Evolutionary conservation across 1,139 yeast genomes (phyloP).

Genomic region (Taiozyma sp.): DNA sequence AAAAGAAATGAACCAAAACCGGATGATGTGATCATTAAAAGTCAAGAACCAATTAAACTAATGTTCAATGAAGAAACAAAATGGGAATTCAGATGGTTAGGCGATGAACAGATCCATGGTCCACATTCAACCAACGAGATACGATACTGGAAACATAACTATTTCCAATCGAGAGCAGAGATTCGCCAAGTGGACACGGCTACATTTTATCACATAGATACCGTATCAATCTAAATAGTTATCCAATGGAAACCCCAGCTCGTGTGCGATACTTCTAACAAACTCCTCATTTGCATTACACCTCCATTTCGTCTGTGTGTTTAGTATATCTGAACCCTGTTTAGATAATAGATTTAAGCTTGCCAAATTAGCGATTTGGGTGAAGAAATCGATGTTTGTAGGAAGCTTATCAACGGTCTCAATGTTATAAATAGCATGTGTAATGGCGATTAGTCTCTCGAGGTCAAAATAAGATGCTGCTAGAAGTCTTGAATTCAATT

Average conservation of each 20-base stretch:
- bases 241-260: constrained; percentile 48
- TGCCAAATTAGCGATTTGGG: constrained; percentile 56
- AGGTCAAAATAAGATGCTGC: constrained; percentile 61
- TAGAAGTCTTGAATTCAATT: constrained; percentile 47
- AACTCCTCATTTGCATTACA: constrained; percentile 52
- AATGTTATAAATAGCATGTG: constrained; percentile 46
- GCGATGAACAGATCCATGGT: constrained; percentile 46
- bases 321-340: constrained; percentile 42
- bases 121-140: constrained; percentile 54
- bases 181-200: constrained; percentile 34
- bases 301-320: constrained; percentile 60
- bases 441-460: constrained; percentile 62
- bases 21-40: constrained; percentile 10
- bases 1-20: constrained; percentile 12
- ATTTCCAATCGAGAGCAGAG: constrained; percentile 47
- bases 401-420: constrained; percentile 24
- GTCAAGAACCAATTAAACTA: constrained; percentile 13
- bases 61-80: constrained; percentile 25
- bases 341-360: constrained; percentile 48
- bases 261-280: constrained; percentile 44
- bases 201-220: constrained; percentile 21
- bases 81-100: constrained; percentile 65
- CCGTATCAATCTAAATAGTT: constrained; percentile 37
- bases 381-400: constrained; percentile 44
- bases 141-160: constrained; percentile 50